A percentile compares a stretch with the other conserved stretches of the same genome.
phyloP scores from a whole-genome alignment of 1,284 basidiomycete genomes.

The Cutaneotrichosporon arboriforme region DNA sequence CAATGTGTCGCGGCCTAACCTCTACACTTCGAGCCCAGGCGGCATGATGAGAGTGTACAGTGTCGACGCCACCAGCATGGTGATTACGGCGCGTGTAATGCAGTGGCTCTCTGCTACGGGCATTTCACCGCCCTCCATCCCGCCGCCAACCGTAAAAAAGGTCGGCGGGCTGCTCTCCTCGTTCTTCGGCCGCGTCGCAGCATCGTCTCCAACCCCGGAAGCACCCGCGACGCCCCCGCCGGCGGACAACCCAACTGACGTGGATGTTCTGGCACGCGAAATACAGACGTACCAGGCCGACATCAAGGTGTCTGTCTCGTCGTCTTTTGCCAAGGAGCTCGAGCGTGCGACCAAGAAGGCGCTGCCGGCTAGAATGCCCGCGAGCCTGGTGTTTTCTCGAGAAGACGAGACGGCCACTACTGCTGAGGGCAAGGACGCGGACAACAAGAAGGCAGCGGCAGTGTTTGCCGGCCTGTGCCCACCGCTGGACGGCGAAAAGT shows the following conservation, averaged over 20 bases:
- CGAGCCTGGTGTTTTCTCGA: conserved; percentile 84
- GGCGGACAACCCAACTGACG: conserved; percentile 54
- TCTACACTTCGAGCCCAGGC: conserved; percentile 48
- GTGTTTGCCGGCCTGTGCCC: conserved; percentile 82
- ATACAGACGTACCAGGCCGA: conserved; percentile 79
- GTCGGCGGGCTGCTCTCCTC: conserved; percentile 72
- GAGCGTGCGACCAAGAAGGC: conserved; percentile 93
- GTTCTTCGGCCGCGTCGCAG: conserved; percentile 37
- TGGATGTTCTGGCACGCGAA: conserved; percentile 62
- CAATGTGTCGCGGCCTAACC: conserved; percentile 53
- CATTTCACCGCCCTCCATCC: conserved; percentile 45
- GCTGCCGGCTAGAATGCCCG: conserved; percentile 69
- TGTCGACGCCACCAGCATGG: conserved; percentile 64
- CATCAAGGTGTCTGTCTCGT: conserved; percentile 66
- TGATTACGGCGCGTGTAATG: conserved; percentile 77
- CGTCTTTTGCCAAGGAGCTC: conserved; percentile 70
- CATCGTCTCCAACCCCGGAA: conserved; percentile 43
- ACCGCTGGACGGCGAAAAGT: conserved; percentile 61
- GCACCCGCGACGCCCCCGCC: conserved; percentile 48
- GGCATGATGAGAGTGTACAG: conserved; percentile 64
- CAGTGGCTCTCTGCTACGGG: conserved; percentile 64
- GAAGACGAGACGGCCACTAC: conserved; percentile 68
- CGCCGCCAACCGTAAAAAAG: conserved; percentile 29
- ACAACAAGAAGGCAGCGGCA: conserved; percentile 60
- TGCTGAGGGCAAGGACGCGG: conserved; percentile 58